Evolutionary conservation across 257 asterid species (phyloP).

Genomic region (Eucommia ulmoides): DNA sequence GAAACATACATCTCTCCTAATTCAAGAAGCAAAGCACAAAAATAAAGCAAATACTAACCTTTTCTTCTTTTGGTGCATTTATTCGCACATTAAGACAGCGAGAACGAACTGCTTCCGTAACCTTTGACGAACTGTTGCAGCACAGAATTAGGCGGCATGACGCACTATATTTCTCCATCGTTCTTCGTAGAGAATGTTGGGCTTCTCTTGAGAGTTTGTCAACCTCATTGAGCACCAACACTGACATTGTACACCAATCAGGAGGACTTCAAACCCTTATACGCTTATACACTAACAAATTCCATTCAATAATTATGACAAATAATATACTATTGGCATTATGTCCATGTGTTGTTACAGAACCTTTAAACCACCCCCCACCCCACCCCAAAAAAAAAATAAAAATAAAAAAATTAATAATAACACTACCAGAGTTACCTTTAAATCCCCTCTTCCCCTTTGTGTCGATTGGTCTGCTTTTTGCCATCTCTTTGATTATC

Average conservation of each 20-base stretch:
- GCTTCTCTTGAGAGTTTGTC: slow-evolving; percentile 98
- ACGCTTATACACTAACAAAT: no score
- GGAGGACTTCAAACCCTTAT: no score
- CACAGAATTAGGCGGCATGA: slow-evolving; percentile 88
- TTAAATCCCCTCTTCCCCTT: slow-evolving; percentile 90
- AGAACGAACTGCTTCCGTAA: slow-evolving; percentile 95
- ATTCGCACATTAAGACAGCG: slow-evolving; percentile 90
- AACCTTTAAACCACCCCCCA: no score
- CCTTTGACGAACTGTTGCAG: slow-evolving; percentile 97
- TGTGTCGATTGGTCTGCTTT: slow-evolving; percentile 79
- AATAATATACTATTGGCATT: no score
- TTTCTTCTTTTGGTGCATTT: slow-evolving; percentile 68
- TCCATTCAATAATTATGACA: neutral
- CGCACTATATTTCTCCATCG: slow-evolving; percentile 96
- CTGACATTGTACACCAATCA: slow-evolving; percentile 33
- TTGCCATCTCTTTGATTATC: slow-evolving; percentile 95
- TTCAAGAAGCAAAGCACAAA: slow-evolving; percentile 1
- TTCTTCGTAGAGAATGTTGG: slow-evolving; percentile 94
- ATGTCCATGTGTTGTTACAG: neutral
- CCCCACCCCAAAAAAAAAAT: no score
- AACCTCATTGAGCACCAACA: slow-evolving; percentile 86
- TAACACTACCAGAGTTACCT: slow-evolving; percentile 45
- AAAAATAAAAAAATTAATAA: no score
- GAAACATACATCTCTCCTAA: neutral
- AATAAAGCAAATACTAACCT: slow-evolving; percentile 53